Percentiles rank a stretch among this genome's conserved stretches.
Evolutionary conservation across 305 asterid genomes (phyloP).

Genomic region (Fraxinus angustifolia): DNA sequence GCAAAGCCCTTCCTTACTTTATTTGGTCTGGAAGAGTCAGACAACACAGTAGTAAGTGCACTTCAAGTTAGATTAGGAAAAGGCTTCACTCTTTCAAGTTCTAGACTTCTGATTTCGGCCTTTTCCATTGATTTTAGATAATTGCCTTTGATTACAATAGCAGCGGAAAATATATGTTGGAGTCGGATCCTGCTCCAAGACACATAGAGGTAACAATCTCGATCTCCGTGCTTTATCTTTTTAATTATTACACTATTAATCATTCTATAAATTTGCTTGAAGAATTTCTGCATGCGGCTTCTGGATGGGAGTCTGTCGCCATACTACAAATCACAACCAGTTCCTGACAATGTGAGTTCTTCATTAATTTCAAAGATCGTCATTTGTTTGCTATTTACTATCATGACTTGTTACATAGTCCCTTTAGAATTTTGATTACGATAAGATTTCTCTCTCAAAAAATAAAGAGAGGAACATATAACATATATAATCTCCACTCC

Average conservation of each 20-base stretch:
- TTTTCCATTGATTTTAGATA: slow-evolving; percentile 33
- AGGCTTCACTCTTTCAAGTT: slow-evolving; percentile 1
- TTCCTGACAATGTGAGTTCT: slow-evolving; percentile 74
- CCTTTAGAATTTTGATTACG: neutral
- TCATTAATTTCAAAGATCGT: neutral
- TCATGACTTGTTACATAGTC: neutral
- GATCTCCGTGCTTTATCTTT: slow-evolving; percentile 18
- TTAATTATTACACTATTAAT: slow-evolving; percentile 5
- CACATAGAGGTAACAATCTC: slow-evolving; percentile 52
- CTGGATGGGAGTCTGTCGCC: slow-evolving; percentile 50
- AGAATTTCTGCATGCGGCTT: slow-evolving; percentile 72
- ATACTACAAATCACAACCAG: slow-evolving; percentile 72
- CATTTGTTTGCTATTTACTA: neutral
- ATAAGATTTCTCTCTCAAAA: neutral
- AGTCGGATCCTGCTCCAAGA: slow-evolving; percentile 53
- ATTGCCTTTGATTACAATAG: slow-evolving; percentile 66
- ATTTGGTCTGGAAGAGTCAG: slow-evolving; percentile 79
- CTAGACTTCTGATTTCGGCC: slow-evolving; percentile 9
- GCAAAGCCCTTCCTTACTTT: slow-evolving; percentile 87
- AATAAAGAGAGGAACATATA: neutral
- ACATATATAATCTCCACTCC: neutral
- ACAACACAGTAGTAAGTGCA: slow-evolving; percentile 56
- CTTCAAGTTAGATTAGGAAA: neutral
- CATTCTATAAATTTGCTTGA: slow-evolving; percentile 28
- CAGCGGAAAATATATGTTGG: slow-evolving; percentile 61